A percentile compares a stretch with the other conserved stretches of the same genome.
Evolutionary conservation across 306 rosid genomes (phyloP).

Genomic region (Castanea sativa): DNA sequence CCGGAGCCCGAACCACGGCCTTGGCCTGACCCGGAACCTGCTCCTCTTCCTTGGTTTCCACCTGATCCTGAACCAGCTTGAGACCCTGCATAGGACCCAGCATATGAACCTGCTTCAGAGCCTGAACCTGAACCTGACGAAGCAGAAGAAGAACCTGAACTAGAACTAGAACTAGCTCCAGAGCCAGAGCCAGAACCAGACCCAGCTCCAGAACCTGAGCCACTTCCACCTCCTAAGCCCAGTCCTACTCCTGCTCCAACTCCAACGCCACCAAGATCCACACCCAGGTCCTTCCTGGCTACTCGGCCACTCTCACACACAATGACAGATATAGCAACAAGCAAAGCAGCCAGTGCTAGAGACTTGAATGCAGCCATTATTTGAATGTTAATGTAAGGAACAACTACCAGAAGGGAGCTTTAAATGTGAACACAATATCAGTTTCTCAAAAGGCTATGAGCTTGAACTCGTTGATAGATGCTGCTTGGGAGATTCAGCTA

Average conservation of each 20-base stretch:
- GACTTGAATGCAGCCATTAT: conserved; percentile 41
- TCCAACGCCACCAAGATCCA: conserved; percentile 57
- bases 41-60: background rate
- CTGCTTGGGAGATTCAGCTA: conserved; percentile 6
- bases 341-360: conserved; percentile 19
- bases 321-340: conserved; percentile 33
- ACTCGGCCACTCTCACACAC: conserved; percentile 35
- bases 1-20: conserved; percentile 2
- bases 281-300: conserved; percentile 46
- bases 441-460: too few species aligned
- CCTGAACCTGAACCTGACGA: conserved; percentile 47
- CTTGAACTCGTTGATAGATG: too few species aligned
- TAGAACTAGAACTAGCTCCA: conserved; percentile 45
- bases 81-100: conserved; percentile 36
- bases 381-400: background rate
- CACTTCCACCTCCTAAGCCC: conserved; percentile 50
- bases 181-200: conserved; percentile 42
- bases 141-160: conserved; percentile 44
- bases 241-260: conserved; percentile 45
- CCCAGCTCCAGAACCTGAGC: conserved; percentile 49
- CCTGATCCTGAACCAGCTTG: conserved; percentile 45
- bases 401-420: background rate
- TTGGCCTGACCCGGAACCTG: background rate
- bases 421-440: too few species aligned
- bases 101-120: conserved; percentile 37